A percentile compares a stretch with the other conserved stretches of the same genome.
These are phyloP conservation scores for Neonectria punicea DNA, from an alignment of 2,329 filamentous ascomycete genomes.

Conservation along the genomic window DNA sequence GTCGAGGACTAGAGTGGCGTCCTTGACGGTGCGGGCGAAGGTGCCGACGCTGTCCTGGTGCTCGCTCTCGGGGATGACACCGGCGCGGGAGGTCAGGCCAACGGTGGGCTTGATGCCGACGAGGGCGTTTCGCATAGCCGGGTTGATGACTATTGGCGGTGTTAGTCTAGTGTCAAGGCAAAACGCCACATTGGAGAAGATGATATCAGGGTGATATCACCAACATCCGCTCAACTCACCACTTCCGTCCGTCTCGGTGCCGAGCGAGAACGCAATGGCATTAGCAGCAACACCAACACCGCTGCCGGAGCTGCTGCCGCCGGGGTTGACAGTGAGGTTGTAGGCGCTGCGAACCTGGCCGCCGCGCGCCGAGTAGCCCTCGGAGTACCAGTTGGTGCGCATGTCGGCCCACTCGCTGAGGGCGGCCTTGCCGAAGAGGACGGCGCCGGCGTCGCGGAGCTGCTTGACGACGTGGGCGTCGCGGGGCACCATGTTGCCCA, in stretches of 20 bases:
- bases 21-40: constrained; percentile 74
- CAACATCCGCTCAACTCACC: constrained; percentile 47
- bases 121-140: constrained; percentile 74
- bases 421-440: constrained; percentile 77
- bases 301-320: constrained; percentile 75
- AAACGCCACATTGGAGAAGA: neutral
- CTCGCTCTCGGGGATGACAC: constrained; percentile 72
- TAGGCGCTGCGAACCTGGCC: constrained; percentile 74
- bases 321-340: constrained; percentile 74
- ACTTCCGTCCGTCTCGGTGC: constrained; percentile 79
- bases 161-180: constrained; percentile 28
- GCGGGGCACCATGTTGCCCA: constrained; percentile 73
- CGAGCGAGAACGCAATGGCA: constrained; percentile 70
- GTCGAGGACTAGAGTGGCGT: constrained; percentile 74
- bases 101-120: constrained; percentile 83
- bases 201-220: neutral
- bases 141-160: constrained; percentile 68
- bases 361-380: constrained; percentile 73
- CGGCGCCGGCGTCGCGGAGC: constrained; percentile 72
- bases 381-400: constrained; percentile 73
- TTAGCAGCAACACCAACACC: constrained; percentile 73
- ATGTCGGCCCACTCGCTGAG: constrained; percentile 81
- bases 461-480: constrained; percentile 72
- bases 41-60: constrained; percentile 77
- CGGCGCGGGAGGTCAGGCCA: constrained; percentile 73